phyloP scores from a whole-genome alignment of 257 asterid species.

The Plantago ovata region DNA sequence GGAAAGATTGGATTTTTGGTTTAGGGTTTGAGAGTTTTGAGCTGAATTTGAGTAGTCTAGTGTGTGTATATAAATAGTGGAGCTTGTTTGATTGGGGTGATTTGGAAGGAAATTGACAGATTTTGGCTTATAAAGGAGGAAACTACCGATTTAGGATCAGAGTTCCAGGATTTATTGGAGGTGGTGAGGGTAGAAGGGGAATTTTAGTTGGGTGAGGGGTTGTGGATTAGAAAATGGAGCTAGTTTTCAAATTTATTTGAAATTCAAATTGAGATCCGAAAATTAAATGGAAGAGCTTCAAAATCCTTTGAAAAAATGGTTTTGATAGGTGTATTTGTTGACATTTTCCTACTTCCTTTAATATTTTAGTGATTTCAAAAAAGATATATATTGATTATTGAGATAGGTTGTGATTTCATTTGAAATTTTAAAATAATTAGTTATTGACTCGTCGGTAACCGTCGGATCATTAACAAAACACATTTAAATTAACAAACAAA shows the following conservation, averaged over 20 bases:
- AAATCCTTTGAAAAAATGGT: too few relatives aligned
- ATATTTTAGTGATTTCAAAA: too few relatives aligned
- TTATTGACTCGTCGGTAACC: too few relatives aligned
- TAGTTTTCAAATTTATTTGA: constrained; percentile 6
- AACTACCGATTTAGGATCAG: constrained; percentile 19
- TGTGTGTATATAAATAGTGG: constrained; percentile 19
- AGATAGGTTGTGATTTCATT: too few relatives aligned
- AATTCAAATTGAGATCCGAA: constrained; percentile 13
- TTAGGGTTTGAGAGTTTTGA: background rate
- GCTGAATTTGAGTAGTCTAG: background rate
- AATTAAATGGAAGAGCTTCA: too few relatives aligned
- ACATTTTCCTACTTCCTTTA: too few relatives aligned
- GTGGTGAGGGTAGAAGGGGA: constrained; percentile 14
- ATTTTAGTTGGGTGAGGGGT: background rate
- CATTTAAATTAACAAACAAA: too few relatives aligned
- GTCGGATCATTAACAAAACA: too few relatives aligned
- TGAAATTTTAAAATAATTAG: too few relatives aligned
- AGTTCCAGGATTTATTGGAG: background rate
- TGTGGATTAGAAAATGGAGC: background rate
- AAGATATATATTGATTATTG: too few relatives aligned
- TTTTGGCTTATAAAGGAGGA: constrained; percentile 12
- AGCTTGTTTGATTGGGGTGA: constrained; percentile 11
- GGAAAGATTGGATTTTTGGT: background rate
- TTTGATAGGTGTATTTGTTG: too few relatives aligned
- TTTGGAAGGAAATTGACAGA: constrained; percentile 10